Evolutionary conservation across 441 rosid species (phyloP), one percentile per base, ranked within the genome.

Genomic region (Isatis lusitanica): DNA sequence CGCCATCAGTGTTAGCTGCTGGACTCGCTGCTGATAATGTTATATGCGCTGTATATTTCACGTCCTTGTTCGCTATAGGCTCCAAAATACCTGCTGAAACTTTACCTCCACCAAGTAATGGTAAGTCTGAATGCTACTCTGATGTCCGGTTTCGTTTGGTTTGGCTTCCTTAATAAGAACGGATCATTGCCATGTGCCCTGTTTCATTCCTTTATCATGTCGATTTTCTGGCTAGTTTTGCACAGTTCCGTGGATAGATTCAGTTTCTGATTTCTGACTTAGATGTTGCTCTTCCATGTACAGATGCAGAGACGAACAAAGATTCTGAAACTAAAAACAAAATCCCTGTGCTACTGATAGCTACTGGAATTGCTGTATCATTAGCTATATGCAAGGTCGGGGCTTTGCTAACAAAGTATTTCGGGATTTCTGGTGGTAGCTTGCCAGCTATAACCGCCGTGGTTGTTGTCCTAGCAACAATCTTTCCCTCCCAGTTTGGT

Each of bases 11-110:
- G 53, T 79, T 91, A 74, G 91, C 93, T 8, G 86, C 92, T 63
- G 96, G 96, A 58, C 81, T 91, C 24, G 97, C 98, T 70, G 96
- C 94, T 43, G 98, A 91, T 78, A 93, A 90, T 83, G 93, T 91
- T 66, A 91, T 93, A 48, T 91, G 93, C 66, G 94, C 96, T 12
- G 80, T 88, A 4, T 93, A 91, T 68, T 91, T 93, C 78, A 83
- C 88, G 1, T 59, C 92, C 60, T 77, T 91, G 76, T 93, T 91
- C 81, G 98, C 96, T 21, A 72, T 93, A 60, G 88, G 90, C 53
- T 77, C 98, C 31, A 89, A 82, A 76, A 81, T 90, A 70, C 95
- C 94, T 64, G 74, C 90, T 0, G 97, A 93, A 73, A 13, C 86
- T 67, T 63, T 84, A 40, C 77, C 70, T 4, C 63, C 87, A 24